Evolutionary conservation across 495 filamentous ascomycete genomes (phyloP).

Genomic region (Staphylotrichum longicolle): DNA sequence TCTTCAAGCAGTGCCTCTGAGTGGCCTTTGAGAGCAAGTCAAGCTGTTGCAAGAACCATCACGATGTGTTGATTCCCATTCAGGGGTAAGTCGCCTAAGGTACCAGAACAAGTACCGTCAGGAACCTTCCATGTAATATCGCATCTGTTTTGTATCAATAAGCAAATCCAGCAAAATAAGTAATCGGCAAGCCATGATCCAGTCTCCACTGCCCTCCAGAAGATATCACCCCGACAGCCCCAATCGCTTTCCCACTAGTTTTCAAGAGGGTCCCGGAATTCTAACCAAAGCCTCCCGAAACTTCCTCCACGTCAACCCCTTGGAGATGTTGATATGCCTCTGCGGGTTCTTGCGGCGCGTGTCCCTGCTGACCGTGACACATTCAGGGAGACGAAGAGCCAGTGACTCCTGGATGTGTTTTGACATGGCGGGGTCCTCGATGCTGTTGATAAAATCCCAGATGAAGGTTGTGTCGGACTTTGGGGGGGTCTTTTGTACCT

Average conservation of each 20-base stretch:
- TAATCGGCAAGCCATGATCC: too few relatives aligned
- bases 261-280: constrained; percentile 7
- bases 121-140: too few relatives aligned
- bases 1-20: too few relatives aligned
- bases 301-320: constrained; percentile 25
- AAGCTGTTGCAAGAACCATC: too few relatives aligned
- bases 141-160: too few relatives aligned
- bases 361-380: constrained; percentile 11
- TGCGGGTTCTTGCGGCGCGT: constrained; percentile 6
- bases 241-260: neutral
- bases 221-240: neutral
- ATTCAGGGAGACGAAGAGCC: constrained; percentile 13
- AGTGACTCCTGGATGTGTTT: constrained; percentile 30
- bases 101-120: too few relatives aligned
- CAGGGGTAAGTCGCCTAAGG: too few relatives aligned
- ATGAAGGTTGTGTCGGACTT: constrained; percentile 28
- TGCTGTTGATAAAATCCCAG: constrained; percentile 29
- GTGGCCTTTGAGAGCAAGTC: too few relatives aligned
- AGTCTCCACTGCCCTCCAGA: too few relatives aligned
- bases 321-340: constrained; percentile 21
- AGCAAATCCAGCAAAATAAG: too few relatives aligned
- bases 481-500: constrained; percentile 26
- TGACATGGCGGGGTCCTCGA: constrained; percentile 21
- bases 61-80: too few relatives aligned
- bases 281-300: constrained; percentile 23